Evolutionary conservation across 495 filamentous ascomycete species (phyloP).

Genomic region (Cetradonia linearis): DNA sequence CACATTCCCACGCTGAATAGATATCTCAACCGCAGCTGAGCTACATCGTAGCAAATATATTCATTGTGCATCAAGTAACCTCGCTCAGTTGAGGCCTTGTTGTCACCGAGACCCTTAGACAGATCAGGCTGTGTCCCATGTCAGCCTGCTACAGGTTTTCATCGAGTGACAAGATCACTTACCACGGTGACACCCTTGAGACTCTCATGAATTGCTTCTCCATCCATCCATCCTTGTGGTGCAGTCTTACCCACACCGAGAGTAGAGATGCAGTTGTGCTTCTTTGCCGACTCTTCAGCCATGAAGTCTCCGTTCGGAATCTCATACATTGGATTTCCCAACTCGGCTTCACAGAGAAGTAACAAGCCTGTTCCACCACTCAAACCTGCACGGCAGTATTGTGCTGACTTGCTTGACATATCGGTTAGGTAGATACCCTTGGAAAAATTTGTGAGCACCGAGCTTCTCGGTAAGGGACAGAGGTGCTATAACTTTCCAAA

Average conservation of each 20-base stretch:
- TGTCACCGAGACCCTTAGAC: conserved; percentile 21
- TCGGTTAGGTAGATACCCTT: conserved; percentile 80
- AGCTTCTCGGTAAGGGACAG: background rate
- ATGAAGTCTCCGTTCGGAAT: conserved; percentile 22
- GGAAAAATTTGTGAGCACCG: background rate
- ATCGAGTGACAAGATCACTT: conserved; percentile 7
- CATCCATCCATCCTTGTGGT: conserved; percentile 68
- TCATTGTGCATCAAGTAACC: conserved; percentile 34
- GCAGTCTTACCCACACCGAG: conserved; percentile 51
- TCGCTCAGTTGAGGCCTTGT: conserved; percentile 19
- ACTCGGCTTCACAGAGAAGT: conserved; percentile 63
- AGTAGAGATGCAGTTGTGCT: conserved; percentile 51
- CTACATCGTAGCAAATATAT: conserved; percentile 72
- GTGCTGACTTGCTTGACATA: conserved; percentile 66
- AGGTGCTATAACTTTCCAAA: conserved; percentile 51
- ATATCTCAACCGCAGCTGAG: conserved; percentile 70
- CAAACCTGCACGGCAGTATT: conserved; percentile 55
- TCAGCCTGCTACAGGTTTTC: conserved; percentile 2
- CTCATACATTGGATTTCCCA: conserved; percentile 54
- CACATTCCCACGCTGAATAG: conserved; percentile 49
- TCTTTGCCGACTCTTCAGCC: conserved; percentile 53
- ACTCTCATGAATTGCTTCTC: conserved; percentile 47
- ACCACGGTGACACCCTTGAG: conserved; percentile 58
- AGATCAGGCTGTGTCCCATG: conserved; percentile 20
- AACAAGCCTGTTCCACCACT: conserved; percentile 50